Evolutionary conservation across 228 moss, liverwort and hornwort species (phyloP), one percentile per base, ranked within the genome.

Genomic region (Sphagnum magellanicum): DNA sequence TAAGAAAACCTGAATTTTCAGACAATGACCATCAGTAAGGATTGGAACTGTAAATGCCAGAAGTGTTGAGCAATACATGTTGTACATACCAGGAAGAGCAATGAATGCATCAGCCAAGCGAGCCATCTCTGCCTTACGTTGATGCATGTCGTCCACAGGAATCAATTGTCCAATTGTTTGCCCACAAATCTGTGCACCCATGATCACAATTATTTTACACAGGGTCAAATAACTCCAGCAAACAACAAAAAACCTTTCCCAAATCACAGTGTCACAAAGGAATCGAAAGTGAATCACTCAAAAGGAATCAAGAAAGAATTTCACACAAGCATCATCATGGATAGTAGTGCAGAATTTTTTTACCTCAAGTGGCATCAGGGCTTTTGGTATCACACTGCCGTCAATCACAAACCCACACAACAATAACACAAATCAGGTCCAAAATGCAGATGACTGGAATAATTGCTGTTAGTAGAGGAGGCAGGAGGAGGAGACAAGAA

Each of bases 31-130:
- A 46, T 11, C 16, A 10, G 2, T 1, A 46, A 12, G 15, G 10
- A 15, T 10, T 11, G 10, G 47, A 64, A 32, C 32, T 32, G 32
- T 32, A 32, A 3, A 32, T 32, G 32, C 32, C 32, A 32, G 32
- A 32, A 32, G 32, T 32, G 32, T 32, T 32, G 32, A 10, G 10
- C 9, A 63, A 9, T 1, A 8, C 63, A 9, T 17, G 4, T 1
- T 8, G 55, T 8, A 55, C 55, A 16, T 52, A 98, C 97, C 98
- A 87, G 98, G 98, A 15, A 98, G 86, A 0, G 98, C 98, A 64
- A 98, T 92, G 87, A 98, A 98, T 0, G 94, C 98, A 64, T 98
- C 98, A 6, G 91, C 81, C 74, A 86, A 92, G 46, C 90, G 90
- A 50, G 90, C 90, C 94, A 98, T 98, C 78, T 94, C 94, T 1